A percentile compares a stretch with the other conserved stretches of the same genome.
Evolutionary conservation across 192 early-diverging fungal genomes (phyloP).

Genomic region (Mortierella claussenii): DNA sequence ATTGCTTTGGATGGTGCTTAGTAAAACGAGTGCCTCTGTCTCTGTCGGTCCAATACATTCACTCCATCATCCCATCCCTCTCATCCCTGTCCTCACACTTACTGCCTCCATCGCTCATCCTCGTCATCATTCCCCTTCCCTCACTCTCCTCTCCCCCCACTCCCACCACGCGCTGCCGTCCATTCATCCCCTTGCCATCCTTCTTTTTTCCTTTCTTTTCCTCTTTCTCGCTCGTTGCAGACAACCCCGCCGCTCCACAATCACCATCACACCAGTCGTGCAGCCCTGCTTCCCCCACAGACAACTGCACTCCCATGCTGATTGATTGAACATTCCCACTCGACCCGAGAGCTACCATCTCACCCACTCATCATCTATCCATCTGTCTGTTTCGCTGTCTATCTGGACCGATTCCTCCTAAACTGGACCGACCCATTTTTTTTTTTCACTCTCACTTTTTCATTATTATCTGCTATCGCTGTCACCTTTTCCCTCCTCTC

Average conservation of each 20-base stretch:
- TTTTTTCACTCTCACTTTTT: background rate
- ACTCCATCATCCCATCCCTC: no score
- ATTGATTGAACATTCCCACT: slow-evolving; percentile 1
- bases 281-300: background rate
- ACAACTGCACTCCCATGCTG: background rate
- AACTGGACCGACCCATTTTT: background rate
- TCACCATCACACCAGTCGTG: background rate
- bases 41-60: no score
- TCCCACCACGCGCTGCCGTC: background rate
- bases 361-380: slow-evolving; percentile 7
- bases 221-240: background rate
- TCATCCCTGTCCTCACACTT: no score
- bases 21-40: no score
- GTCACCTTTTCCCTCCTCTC: background rate
- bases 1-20: no score
- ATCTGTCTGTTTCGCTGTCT: no score
- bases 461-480: background rate
- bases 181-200: background rate
- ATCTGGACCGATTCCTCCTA: no score
- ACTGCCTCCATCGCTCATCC: no score
- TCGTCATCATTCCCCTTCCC: background rate
- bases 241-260: no score
- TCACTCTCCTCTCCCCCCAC: no score
- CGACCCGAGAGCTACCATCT: background rate
- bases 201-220: background rate